phyloP scores from a whole-genome alignment of 306 rosid genomes.

The Prunus dulcis region DNA sequence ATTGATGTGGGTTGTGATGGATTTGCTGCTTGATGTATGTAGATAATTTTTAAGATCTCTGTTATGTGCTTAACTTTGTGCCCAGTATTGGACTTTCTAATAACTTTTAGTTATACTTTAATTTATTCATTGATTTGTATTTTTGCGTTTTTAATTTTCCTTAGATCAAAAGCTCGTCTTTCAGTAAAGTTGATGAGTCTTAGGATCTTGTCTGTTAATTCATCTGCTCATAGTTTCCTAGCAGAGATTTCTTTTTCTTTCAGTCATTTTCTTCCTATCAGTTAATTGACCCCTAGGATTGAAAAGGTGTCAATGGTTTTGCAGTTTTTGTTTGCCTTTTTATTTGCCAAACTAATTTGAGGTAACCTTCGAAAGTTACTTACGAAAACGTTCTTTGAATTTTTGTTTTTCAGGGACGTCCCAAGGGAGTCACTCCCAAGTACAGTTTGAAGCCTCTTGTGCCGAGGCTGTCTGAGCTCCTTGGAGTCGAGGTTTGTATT shows the following conservation, averaged over 20 bases:
- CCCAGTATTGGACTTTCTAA: neutral
- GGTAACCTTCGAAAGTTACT: neutral
- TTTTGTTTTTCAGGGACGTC: constrained; percentile 77
- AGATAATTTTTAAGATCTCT: neutral
- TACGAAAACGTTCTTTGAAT: neutral
- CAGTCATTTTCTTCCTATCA: neutral
- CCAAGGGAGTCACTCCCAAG: constrained; percentile 93
- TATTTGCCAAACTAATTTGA: neutral
- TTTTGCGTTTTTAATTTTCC: neutral
- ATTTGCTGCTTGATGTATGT: neutral
- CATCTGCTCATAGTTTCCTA: neutral
- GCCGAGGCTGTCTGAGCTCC: constrained; percentile 81
- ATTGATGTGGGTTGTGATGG: constrained; percentile 6
- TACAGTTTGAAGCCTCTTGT: constrained; percentile 94
- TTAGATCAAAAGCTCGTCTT: neutral
- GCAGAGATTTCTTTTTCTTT: neutral
- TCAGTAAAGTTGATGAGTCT: neutral
- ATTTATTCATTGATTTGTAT: neutral
- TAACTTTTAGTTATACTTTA: neutral
- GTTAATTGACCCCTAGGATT: neutral
- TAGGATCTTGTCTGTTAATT: neutral
- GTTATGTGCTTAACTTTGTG: neutral
- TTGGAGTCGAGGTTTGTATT: constrained; percentile 56
- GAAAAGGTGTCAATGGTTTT: neutral
- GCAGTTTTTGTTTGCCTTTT: neutral